These are phyloP conservation scores for Porcisia hertigi DNA, from an alignment of 208 protist genomes.

Conservation along the genomic window DNA sequence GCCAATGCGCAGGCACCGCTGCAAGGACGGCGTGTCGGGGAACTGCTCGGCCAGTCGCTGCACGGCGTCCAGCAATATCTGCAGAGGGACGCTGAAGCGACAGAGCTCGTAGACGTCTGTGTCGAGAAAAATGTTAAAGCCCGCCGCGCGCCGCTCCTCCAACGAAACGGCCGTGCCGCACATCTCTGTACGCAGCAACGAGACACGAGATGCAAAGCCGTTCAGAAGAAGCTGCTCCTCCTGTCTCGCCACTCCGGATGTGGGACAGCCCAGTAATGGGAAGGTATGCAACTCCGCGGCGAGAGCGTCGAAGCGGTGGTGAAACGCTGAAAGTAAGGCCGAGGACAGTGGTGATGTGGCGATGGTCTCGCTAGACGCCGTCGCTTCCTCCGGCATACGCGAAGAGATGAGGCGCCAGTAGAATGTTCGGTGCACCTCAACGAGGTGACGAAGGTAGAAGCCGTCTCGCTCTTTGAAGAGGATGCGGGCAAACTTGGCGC, in stretches of 20 bases:
- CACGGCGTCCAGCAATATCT: conserved; percentile 60
- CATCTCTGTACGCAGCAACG: conserved; percentile 47
- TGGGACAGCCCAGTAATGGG: neutral
- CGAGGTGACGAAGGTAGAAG: conserved; percentile 65
- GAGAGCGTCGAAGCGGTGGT: conserved; percentile 70
- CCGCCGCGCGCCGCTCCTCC: conserved; percentile 45
- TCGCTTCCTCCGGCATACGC: conserved; percentile 20
- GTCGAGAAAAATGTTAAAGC: conserved; percentile 93
- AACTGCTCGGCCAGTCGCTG: conserved; percentile 77
- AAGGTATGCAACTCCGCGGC: conserved; percentile 49
- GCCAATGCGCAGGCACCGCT: conserved; percentile 78
- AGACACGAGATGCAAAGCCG: conserved; percentile 71
- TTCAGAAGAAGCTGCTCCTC: conserved; percentile 76
- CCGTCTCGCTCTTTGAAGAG: conserved; percentile 75
- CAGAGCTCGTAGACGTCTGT: conserved; percentile 81
- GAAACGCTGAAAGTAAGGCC: conserved; percentile 47
- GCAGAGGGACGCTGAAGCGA: conserved; percentile 67
- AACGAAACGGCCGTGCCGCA: conserved; percentile 27
- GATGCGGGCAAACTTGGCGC: conserved; percentile 71
- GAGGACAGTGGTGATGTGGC: conserved; percentile 6
- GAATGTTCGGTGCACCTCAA: conserved; percentile 72
- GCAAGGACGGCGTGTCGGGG: conserved; percentile 92
- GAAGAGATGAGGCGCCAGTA: conserved; percentile 59
- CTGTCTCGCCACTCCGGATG: neutral
- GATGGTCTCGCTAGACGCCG: neutral